Evolutionary conservation across 257 asterid genomes (phyloP), one percentile per base, ranked within the genome.

Genomic region (Perilla frutescens): DNA sequence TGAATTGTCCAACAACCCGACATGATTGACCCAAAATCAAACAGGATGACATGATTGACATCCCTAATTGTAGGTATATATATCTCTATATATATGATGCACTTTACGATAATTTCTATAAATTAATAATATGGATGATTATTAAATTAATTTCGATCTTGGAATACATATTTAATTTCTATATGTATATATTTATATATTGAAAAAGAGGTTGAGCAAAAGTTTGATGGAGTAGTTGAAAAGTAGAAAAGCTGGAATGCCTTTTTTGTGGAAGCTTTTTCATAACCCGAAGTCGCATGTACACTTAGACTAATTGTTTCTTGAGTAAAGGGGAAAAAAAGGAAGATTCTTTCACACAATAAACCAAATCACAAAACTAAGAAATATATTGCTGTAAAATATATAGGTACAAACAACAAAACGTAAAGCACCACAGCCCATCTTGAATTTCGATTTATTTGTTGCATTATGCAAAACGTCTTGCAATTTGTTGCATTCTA

Each of bases 161-260:
- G 71, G 64, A 61, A 50, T 50, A 20, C 26, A 20, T 20, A 20
- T 20, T 20, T 1, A 20, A 20, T 20, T 20, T 20, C 26, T 20
- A 20, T 20, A 20, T 32, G 44, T 70, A 3, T 15, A 4, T 60
- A 7, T 61, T 2, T 43, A 9, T 14, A 14, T 12, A 60, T 36
- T 41, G 44, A 48, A 69, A 61, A 62, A 60, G 48, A 51, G 62
- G 49, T 40, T 51, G 37, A 53, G 47, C 55, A 55, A 69, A 78
- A 74, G 70, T 73, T 69, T 43, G 53, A 69, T 73, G 77, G 77
- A 79, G 83, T 50, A 14, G 83, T 79, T 79, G 83, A 79, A 79
- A 79, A 79, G 83, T 74, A 64, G 77, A 56, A 74, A 79, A 64
- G 74, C 26, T 73, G 56, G 63, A 55, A 34, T 45, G 51, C 54